Evolutionary conservation across 2,329 filamentous ascomycete genomes (phyloP).

Genomic region (Monosporascus sp.): DNA sequence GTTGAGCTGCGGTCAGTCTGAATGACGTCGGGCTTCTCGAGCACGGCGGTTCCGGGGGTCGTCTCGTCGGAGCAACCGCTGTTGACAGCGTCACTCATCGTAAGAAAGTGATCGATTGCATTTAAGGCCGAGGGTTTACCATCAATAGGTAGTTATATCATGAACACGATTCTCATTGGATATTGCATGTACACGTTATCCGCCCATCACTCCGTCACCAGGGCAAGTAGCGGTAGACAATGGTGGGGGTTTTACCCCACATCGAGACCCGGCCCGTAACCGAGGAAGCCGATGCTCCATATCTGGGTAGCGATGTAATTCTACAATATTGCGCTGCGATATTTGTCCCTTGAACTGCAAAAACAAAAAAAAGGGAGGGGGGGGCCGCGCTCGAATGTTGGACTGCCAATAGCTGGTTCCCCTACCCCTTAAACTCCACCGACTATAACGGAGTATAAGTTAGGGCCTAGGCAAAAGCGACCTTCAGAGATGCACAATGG

Average conservation of each 20-base stretch:
- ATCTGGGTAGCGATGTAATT: too few relatives aligned
- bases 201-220: background rate
- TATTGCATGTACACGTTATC: background rate
- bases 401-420: too few relatives aligned
- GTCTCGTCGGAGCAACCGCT: conserved; percentile 8
- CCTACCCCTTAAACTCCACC: too few relatives aligned
- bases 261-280: background rate
- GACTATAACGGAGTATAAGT: too few relatives aligned
- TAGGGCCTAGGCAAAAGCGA: too few relatives aligned
- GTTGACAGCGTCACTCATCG: background rate
- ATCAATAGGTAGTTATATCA: background rate
- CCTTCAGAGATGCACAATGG: background rate
- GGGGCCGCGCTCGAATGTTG: too few relatives aligned
- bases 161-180: background rate
- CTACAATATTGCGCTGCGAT: too few relatives aligned
- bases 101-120: background rate
- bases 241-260: background rate
- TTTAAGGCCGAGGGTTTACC: background rate
- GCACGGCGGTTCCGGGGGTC: conserved; percentile 7
- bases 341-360: too few relatives aligned
- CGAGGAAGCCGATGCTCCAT: background rate
- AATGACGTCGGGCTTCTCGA: conserved; percentile 19
- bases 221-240: background rate
- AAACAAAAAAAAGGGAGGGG: too few relatives aligned
- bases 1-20: conserved; percentile 17